These are phyloP conservation scores for Debaryomyces subglobosus DNA, from an alignment of 1,139 yeast genomes.

Conservation along the genomic window DNA sequence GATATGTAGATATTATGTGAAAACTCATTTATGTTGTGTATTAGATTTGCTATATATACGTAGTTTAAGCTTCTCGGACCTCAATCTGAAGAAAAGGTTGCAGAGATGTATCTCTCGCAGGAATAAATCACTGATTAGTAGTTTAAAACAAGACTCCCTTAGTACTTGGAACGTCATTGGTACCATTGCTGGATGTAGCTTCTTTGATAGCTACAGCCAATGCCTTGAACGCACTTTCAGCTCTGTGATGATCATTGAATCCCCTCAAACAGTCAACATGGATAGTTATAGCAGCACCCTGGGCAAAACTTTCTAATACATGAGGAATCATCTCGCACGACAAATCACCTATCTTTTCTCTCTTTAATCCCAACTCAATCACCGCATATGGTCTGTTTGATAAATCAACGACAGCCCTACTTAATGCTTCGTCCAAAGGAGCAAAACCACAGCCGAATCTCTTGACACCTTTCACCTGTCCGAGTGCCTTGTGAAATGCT, in stretches of 20 bases:
- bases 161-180: slow-evolving; percentile 91
- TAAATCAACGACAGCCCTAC: slow-evolving; percentile 91
- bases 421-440: slow-evolving; percentile 93
- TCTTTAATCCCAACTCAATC: slow-evolving; percentile 81
- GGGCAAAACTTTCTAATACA: slow-evolving; percentile 91
- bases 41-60: background rate
- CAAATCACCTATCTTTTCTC: slow-evolving; percentile 92
- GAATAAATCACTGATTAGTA: background rate
- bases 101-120: background rate
- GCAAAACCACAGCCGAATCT: slow-evolving; percentile 95
- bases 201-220: slow-evolving; percentile 89
- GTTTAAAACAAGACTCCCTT: slow-evolving; percentile 80
- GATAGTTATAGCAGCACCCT: slow-evolving; percentile 83
- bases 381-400: slow-evolving; percentile 93
- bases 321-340: slow-evolving; percentile 98
- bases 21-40: background rate
- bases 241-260: slow-evolving; percentile 91
- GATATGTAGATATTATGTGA: background rate
- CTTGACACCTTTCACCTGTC: slow-evolving; percentile 86
- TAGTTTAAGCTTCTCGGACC: background rate
- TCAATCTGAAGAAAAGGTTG: background rate
- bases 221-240: slow-evolving; percentile 96
- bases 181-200: slow-evolving; percentile 81
- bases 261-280: slow-evolving; percentile 96
- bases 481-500: slow-evolving; percentile 88